phyloP scores from a whole-genome alignment of 495 filamentous ascomycete genomes.

The Neurospora cerealis region DNA sequence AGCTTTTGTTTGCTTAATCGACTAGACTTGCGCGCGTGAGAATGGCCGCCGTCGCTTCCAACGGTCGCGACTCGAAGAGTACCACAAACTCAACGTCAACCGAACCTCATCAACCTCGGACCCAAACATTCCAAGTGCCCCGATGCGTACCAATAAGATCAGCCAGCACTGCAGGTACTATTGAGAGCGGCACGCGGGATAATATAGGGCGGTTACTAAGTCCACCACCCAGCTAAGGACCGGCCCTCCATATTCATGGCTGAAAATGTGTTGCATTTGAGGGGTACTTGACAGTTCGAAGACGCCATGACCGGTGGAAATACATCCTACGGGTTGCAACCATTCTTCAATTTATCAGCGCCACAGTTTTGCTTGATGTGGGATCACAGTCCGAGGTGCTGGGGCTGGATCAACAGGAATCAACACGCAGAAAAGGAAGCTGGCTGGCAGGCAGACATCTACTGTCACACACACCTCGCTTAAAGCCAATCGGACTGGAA shows the following conservation, averaged over 20 bases:
- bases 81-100: neutral
- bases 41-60: neutral
- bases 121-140: neutral
- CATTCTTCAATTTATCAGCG: neutral
- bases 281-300: neutral
- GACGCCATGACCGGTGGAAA: neutral
- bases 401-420: neutral
- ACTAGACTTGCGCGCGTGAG: neutral
- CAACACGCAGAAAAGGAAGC: neutral
- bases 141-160: neutral
- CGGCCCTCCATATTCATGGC: too few species aligned
- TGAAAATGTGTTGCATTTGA: too few species aligned
- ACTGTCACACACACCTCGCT: neutral
- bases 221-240: neutral
- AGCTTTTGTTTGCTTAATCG: neutral
- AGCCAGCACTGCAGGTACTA: neutral
- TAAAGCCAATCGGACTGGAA: neutral
- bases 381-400: neutral
- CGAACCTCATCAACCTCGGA: neutral
- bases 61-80: neutral
- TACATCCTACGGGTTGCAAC: neutral
- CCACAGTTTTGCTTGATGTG: neutral
- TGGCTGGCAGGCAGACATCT: neutral
- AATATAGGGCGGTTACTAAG: neutral
- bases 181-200: neutral